These are phyloP conservation scores for Pichia nanzhaoensis DNA, from an alignment of 805 yeast species.

Conservation along the genomic window DNA sequence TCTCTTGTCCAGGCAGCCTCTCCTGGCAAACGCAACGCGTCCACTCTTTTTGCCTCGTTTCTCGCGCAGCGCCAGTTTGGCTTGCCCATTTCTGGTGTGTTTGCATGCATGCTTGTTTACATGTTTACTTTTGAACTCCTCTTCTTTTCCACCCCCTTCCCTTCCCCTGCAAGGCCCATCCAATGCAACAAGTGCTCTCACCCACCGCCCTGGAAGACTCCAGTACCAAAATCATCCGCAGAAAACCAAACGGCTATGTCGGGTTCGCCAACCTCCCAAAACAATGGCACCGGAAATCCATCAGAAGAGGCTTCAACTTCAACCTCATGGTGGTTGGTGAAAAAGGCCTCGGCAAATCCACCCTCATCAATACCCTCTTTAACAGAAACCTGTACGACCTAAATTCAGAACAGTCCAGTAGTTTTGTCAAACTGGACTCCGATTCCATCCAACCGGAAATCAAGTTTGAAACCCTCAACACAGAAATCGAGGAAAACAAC, in stretches of 20 bases:
- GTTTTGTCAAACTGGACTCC: neutral
- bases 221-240: slow-evolving; percentile 48
- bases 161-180: neutral
- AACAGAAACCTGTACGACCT: slow-evolving; percentile 50
- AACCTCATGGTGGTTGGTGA: slow-evolving; percentile 90
- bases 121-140: neutral
- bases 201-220: neutral
- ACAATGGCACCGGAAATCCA: slow-evolving; percentile 95
- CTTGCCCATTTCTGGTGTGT: no score
- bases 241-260: slow-evolving; percentile 85
- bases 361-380: slow-evolving; percentile 86
- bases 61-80: neutral
- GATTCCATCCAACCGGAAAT: slow-evolving; percentile 28
- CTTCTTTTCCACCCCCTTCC: neutral
- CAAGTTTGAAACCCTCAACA: slow-evolving; percentile 50
- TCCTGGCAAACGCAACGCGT: neutral
- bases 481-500: slow-evolving; percentile 88
- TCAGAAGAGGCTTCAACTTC: slow-evolving; percentile 81
- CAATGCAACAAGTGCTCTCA: neutral
- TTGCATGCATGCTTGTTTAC: neutral
- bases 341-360: slow-evolving; percentile 87
- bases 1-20: no score
- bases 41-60: neutral
- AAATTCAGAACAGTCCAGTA: slow-evolving; percentile 21
- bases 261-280: slow-evolving; percentile 97